Conservation (phyloP, 176 grass and related monocot species). For the Zea luxurians region DNA sequence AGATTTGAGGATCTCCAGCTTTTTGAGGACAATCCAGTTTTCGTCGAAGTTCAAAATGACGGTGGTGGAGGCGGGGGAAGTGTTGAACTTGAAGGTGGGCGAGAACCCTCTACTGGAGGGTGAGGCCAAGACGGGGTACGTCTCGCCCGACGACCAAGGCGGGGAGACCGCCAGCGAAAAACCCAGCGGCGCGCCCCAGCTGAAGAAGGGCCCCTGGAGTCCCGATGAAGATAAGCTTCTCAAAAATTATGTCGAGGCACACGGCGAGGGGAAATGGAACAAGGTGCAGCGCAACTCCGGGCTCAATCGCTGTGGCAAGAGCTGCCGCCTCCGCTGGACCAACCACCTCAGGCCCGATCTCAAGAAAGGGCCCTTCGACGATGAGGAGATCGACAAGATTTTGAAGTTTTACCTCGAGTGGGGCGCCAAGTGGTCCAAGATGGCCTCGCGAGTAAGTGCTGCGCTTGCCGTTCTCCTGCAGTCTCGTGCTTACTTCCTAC, state of each 20-base stretch:
- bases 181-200: not conserved
- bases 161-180: not conserved
- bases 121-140: not conserved
- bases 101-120: not conserved
- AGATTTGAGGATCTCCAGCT: not conserved
- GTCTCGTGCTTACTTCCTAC: not conserved
- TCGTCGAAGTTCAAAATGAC: not conserved
- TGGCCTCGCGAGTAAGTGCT: slow-evolving; percentile 52
- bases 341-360: slow-evolving; percentile 84
- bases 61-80: slow-evolving; percentile 5
- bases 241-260: slow-evolving; percentile 54
- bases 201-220: slow-evolving; percentile 90
- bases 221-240: slow-evolving; percentile 63
- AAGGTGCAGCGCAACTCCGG: slow-evolving; percentile 61
- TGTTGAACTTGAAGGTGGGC: not conserved
- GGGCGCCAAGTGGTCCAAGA: slow-evolving; percentile 85
- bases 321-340: slow-evolving; percentile 83
- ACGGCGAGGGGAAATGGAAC: slow-evolving; percentile 88
- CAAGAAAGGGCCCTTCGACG: slow-evolving; percentile 67
- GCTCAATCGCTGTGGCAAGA: slow-evolving; percentile 79
- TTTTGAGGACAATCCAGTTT: not conserved
- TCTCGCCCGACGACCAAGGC: not conserved
- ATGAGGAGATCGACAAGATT: slow-evolving; percentile 49
- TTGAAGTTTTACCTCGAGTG: slow-evolving; percentile 19
- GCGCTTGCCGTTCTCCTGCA: not conserved